Conservation (phyloP, 768 basidiomycete species). For the Russula sp. region DNA sequence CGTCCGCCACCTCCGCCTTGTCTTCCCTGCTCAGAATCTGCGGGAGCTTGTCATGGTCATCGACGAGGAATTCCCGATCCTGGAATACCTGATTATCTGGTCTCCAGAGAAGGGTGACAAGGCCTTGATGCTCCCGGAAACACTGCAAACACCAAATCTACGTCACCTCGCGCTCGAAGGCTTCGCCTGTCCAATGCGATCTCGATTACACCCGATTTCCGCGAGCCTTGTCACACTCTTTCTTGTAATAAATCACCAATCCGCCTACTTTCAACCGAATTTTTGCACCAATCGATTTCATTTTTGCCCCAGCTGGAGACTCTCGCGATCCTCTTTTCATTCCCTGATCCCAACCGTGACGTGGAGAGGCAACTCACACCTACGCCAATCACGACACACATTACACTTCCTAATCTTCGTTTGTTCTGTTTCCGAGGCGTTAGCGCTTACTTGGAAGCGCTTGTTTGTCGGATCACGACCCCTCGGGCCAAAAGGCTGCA, state of each 20-base stretch:
- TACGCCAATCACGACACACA: not conserved
- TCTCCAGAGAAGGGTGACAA: accelerated
- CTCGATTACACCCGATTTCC: not conserved
- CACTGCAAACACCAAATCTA: not conserved
- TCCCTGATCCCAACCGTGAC: not conserved
- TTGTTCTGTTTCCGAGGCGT: not conserved
- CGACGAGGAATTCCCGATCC: not conserved
- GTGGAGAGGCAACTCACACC: not conserved
- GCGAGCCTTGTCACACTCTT: not conserved
- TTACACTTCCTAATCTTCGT: not conserved
- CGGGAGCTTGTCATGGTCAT: not conserved
- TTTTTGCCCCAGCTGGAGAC: not conserved
- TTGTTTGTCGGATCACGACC: not conserved
- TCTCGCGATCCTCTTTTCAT: not conserved
- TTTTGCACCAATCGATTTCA: not conserved
- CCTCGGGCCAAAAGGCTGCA: not conserved
- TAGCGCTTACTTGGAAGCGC: not conserved
- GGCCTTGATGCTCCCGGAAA: not conserved
- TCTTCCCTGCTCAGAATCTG: not conserved
- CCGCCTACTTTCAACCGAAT: not conserved
- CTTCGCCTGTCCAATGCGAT: not conserved
- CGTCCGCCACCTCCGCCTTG: not conserved
- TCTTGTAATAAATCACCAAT: not conserved
- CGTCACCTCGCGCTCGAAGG: not conserved
- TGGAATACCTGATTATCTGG: not conserved